Percentiles rank a stretch among this genome's conserved stretches.
Conservation (phyloP, 805 yeast species). For the Starmerella apicola region DNA sequence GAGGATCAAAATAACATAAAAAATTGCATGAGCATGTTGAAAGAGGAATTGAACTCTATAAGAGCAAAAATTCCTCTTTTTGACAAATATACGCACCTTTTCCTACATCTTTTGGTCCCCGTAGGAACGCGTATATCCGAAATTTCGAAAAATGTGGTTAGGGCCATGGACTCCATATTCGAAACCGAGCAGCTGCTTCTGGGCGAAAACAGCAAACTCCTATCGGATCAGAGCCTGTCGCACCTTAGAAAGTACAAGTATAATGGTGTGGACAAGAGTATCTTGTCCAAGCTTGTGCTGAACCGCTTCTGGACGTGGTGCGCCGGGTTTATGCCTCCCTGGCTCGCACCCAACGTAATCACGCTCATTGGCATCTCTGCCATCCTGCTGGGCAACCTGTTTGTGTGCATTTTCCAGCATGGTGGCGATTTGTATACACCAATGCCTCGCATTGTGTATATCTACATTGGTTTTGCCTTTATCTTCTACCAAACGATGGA, state of each 20-base stretch:
- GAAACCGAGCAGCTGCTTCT: slow-evolving; percentile 23
- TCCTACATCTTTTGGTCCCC: too few species aligned
- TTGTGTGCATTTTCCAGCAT: slow-evolving; percentile 50
- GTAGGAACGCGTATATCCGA: too few species aligned
- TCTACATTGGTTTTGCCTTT: slow-evolving; percentile 65
- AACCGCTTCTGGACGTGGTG: slow-evolving; percentile 79
- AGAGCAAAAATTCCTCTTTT: too few species aligned
- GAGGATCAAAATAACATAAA: too few species aligned
- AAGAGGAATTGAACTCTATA: too few species aligned
- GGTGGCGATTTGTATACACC: slow-evolving; percentile 45
- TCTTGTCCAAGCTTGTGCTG: slow-evolving; percentile 60
- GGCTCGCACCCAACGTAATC: slow-evolving; percentile 91
- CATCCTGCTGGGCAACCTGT: slow-evolving; percentile 46
- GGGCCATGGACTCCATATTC: slow-evolving; percentile 19
- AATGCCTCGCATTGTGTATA: slow-evolving; percentile 68
- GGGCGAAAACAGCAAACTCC: slow-evolving; percentile 18
- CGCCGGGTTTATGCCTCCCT: slow-evolving; percentile 67
- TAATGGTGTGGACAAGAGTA: slow-evolving; percentile 60
- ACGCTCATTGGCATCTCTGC: slow-evolving; percentile 72
- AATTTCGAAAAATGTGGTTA: too few species aligned
- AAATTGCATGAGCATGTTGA: too few species aligned
- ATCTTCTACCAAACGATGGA: slow-evolving; percentile 93
- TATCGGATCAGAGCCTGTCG: slow-evolving; percentile 19
- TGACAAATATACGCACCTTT: too few species aligned
- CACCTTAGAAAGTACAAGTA: slow-evolving; percentile 22